Base-by-base conservation (phyloP, 1,284 basidiomycete species). In the Ustilago trichophora region DNA sequence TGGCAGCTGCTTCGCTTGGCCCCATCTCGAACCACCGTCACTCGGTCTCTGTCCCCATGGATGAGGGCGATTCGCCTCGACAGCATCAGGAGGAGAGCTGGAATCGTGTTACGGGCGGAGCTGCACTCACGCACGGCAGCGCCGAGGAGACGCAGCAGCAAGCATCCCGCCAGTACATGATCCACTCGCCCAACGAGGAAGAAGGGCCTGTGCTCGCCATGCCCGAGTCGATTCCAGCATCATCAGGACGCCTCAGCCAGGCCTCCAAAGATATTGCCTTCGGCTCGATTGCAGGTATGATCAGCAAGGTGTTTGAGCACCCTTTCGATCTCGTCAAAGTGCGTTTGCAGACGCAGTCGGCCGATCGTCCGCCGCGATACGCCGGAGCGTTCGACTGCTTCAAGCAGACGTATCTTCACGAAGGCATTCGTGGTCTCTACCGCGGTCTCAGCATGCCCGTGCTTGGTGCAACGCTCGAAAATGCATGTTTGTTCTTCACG, bases 381-480 rank as follows among this genome's bases (percentile, higher is more conserved):
- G 47, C 52, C 0, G 76, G 76, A 9, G 76, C 76, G 0, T 59
- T 73, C 12, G 75, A 78, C 58, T 78, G 78, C 51, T 80, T 77
- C 65, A 70, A 69, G 29, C 64, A 73, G 49, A 78, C 73, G 3
- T 50, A 76, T 21, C 32, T 56, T 16, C 58, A 65, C 13, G 78
- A 80, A 35, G 78, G 78, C 18, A 50, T 78, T n/a, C 60, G 62
- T 6, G 78, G 78, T 1, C 67, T 80, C 16, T 80, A 75, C 40
- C 72, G 78, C 12, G 92, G 92, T 48, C 84, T 95, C 2, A 91
- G 91, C 6, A 91, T 91, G 66, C 92, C 93, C 1, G 87, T 96
- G 16, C 86, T 91, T 2, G 93, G 92, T 8, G 90, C 92, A 15
- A 92, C 93, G 85, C 87, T 87, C 26, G 92, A 96, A 83, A 95